Evolutionary conservation across 176 grass and related monocot species (phyloP), one percentile per base, ranked within the genome.

Genomic region (Themeda triandra): DNA sequence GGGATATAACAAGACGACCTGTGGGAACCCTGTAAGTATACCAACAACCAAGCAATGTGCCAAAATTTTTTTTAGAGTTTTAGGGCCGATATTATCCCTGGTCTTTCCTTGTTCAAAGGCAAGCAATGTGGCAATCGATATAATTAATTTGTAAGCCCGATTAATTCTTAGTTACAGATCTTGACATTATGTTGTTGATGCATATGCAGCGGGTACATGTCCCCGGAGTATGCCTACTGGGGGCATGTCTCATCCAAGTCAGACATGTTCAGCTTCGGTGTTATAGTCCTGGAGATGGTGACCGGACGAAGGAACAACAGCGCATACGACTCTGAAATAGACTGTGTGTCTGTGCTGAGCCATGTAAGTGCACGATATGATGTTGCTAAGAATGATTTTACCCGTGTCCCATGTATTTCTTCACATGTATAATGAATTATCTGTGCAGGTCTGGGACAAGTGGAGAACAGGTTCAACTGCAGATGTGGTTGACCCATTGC

Each of bases 21-120:
- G 88, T 46, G 0, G 88, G 88, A 9, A 90, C 88, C 5, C 84
- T 76, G 87, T 89, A 85, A 67, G 56, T 44, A 27, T 1, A 35
- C 33, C 33, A 35, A 35, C 6, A 5, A 23, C 13, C 1, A 11
- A 10, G 5, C 9, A 69, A 13, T 12, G 27, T 30, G 49, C 1
- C 27, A 64, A n/a, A n/a, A n/a, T n/a, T n/a, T 6, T 45, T 45
- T 45, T 45, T 45, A 4, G 44, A 14, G 44, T 45, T 12, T 42
- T 14, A 45, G 41, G 41, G 44, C n/a, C n/a, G n/a, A n/a, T n/a
- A n/a, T n/a, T n/a, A n/a, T n/a, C n/a, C n/a, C n/a, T n/a, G 44
- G 44, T 45, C 13, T 45, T 13, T n/a, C n/a, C n/a, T n/a, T n/a
- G n/a, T 2, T 45, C 14, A 13, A 45, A 11, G 2, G 4, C 14